phyloP scores from a whole-genome alignment of 768 basidiomycete genomes.

The Pleurotus sapidus region DNA sequence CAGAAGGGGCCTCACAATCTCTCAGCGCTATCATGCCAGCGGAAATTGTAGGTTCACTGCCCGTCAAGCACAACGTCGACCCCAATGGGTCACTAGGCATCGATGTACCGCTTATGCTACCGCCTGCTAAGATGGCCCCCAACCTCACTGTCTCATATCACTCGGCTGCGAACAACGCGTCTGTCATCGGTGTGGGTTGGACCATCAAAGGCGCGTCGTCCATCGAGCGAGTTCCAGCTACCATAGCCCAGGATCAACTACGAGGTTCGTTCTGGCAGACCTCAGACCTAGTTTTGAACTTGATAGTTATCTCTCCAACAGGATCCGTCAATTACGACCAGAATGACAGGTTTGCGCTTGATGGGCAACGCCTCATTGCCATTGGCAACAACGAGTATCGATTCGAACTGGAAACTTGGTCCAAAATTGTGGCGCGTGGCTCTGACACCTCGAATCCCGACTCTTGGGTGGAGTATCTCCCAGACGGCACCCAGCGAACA shows the following conservation, averaged over 20 bases:
- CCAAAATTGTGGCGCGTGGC: not conserved
- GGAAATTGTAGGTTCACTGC: conserved; percentile 2
- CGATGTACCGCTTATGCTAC: not conserved
- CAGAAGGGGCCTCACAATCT: too few species aligned
- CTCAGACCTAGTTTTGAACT: not conserved
- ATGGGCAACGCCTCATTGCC: conserved; percentile 1
- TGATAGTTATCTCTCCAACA: not conserved
- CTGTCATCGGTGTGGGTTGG: conserved; percentile 3
- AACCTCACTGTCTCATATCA: not conserved
- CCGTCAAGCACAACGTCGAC: not conserved
- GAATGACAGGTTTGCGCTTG: conserved; percentile 3
- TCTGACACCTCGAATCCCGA: not conserved
- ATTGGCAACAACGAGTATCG: conserved; percentile 6
- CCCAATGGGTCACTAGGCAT: conserved; percentile 4
- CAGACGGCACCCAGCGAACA: conserved; percentile 2
- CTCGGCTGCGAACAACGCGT: conserved; percentile 1
- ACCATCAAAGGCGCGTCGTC: conserved; percentile 6
- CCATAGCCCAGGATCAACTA: conserved; percentile 1
- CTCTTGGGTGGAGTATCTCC: conserved; percentile 2
- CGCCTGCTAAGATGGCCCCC: conserved; percentile 2
- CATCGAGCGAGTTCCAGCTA: conserved; percentile 4
- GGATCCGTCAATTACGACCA: not conserved
- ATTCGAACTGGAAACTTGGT: conserved; percentile 3
- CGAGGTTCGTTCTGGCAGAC: not conserved
- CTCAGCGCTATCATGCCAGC: too few species aligned